Base-by-base conservation (phyloP, 768 basidiomycete species). In the Naganishia kalamii region DNA sequence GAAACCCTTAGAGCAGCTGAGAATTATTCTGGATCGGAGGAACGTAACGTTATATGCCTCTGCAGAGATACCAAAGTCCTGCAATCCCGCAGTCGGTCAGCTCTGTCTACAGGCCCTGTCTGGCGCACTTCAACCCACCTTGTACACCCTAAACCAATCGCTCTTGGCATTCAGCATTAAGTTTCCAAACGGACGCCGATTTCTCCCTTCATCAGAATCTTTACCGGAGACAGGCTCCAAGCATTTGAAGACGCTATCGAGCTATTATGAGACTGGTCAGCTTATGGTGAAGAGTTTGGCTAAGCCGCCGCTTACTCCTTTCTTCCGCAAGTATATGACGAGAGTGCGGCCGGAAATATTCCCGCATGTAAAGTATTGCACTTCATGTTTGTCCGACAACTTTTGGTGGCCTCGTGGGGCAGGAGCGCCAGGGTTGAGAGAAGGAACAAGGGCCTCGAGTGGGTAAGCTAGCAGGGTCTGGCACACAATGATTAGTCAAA, bases 201-300 rank as follows among this genome's bases (percentile, higher is more conserved):
- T 73, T 40, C 74, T 64, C 29, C 49, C 64, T n/a, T 84, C 81
- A 71, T 85, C 83, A 77, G 89, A 89, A 60, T 87, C 88, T 71
- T 88, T 91, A 70, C 87, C 90, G 3, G 86, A 83, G n/a, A 98
- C 90, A 3, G 94, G 94, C 70, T 99, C 94, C n/a, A 99, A 83
- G 6, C 94, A 92, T 61, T 90, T 89, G 84, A 99, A 97, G 54
- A 96, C 88, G 63, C 90, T 92, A 72, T 94, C 90, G 69, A 89
- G 81, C 83, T 86, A 57, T 23, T 35, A 44, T 23, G 30, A 33
- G 13, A 63, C 32, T 29, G 15, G 13, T 21, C n/a, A 54, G 54
- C 66, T 7, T 19, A 33, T 27, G 44, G 44, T 15, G 21, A 37
- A 25, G 10, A 30, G 57, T 60, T 19, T 12, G 4, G 25, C 8